Percentiles rank a stretch among this genome's conserved stretches.
phyloP scores from a whole-genome alignment of 2,329 filamentous ascomycete genomes.

The Epichloe coenophiala region DNA sequence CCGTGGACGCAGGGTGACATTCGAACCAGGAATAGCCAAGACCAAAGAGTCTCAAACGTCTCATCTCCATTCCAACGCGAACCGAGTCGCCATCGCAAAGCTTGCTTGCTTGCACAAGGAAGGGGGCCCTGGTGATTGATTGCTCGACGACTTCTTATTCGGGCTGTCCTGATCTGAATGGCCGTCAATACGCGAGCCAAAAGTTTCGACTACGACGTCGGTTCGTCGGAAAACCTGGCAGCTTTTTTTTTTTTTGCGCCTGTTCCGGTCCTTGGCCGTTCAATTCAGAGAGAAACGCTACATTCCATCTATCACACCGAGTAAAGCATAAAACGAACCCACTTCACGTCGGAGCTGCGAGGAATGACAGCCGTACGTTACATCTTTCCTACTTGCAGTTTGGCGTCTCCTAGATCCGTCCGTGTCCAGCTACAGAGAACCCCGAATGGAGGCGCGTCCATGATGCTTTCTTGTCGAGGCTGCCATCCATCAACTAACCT shows the following conservation, averaged over 20 bases:
- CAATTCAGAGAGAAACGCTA: neutral
- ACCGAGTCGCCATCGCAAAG: neutral
- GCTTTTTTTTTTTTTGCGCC: neutral
- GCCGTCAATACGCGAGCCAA: too few relatives aligned
- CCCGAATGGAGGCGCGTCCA: too few relatives aligned
- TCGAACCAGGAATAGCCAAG: too few relatives aligned
- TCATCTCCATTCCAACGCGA: neutral
- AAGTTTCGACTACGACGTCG: too few relatives aligned
- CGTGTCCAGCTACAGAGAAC: too few relatives aligned
- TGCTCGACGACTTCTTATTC: neutral
- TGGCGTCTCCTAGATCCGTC: too few relatives aligned
- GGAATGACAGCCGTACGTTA: neutral
- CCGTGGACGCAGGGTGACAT: neutral
- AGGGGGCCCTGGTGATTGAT: too few relatives aligned
- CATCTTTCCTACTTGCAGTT: too few relatives aligned
- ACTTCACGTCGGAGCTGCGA: neutral
- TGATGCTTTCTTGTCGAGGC: neutral
- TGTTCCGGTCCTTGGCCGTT: neutral
- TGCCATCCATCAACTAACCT: neutral
- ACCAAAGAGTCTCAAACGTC: neutral
- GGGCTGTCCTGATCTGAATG: too few relatives aligned
- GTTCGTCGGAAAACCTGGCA: too few relatives aligned
- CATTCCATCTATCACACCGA: neutral
- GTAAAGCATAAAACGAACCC: too few relatives aligned
- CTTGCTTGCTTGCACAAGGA: neutral